phyloP scores from a whole-genome alignment of 352 stramenopile species.

The Thalassiosira ordinaria region DNA sequence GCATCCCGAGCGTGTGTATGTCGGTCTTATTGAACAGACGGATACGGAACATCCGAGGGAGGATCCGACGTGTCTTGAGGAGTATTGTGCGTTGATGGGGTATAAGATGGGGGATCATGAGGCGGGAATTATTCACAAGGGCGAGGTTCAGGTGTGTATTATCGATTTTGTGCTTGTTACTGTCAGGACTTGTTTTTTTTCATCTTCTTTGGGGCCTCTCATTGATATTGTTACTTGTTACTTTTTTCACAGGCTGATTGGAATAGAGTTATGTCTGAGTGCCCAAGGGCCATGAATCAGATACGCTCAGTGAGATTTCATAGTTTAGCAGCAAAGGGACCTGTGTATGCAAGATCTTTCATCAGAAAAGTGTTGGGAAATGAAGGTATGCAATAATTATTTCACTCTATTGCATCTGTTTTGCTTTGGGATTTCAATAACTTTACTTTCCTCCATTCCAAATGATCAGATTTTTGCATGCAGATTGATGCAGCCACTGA shows the following conservation, averaged over 20 bases:
- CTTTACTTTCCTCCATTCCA: no score
- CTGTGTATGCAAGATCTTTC: slow-evolving; percentile 78
- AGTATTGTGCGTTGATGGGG: slow-evolving; percentile 70
- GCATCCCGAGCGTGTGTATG: slow-evolving; percentile 70
- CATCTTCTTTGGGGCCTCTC: no score
- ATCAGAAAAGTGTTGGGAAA: slow-evolving; percentile 82
- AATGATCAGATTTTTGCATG: slow-evolving; percentile 85
- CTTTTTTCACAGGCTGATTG: no score
- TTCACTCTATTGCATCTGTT: no score
- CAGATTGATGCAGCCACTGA: slow-evolving; percentile 85
- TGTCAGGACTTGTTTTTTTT: no score
- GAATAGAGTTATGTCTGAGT: slow-evolving; percentile 52
- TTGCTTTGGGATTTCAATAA: no score
- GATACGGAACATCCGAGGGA: slow-evolving; percentile 37
- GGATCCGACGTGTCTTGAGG: slow-evolving; percentile 72
- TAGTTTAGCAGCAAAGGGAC: slow-evolving; percentile 75
- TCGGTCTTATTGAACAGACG: slow-evolving; percentile 82
- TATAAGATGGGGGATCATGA: slow-evolving; percentile 30
- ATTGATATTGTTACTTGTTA: no score
- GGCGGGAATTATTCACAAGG: slow-evolving; percentile 30
- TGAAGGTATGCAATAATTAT: no score
- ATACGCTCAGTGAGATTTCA: slow-evolving; percentile 76
- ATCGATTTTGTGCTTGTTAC: no score
- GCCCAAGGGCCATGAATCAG: slow-evolving; percentile 69
- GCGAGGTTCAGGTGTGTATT: slow-evolving; percentile 36